A percentile compares a stretch with the other conserved stretches of the same genome.
These are phyloP conservation scores for Daucus carota DNA, from an alignment of 129 eudicot species.

Conservation along the genomic window DNA sequence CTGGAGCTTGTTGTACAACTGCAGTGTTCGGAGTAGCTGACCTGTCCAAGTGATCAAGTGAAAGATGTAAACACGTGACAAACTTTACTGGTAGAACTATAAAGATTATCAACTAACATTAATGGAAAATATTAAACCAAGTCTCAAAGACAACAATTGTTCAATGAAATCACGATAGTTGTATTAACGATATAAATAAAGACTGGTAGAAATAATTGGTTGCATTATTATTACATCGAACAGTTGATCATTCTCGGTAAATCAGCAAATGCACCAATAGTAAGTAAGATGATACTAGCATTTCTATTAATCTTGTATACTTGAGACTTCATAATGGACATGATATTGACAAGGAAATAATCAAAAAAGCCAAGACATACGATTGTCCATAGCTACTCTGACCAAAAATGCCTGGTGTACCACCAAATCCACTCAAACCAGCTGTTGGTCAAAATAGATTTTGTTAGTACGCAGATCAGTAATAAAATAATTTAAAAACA, in stretches of 20 bases:
- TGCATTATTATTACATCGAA: not conserved
- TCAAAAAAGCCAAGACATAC: slow-evolving; percentile 32
- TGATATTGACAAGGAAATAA: not conserved
- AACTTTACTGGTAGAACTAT: not conserved
- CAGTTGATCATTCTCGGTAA: not conserved
- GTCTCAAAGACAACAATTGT: not conserved
- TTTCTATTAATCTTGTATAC: no score
- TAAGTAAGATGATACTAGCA: not conserved
- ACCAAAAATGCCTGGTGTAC: slow-evolving; percentile 55
- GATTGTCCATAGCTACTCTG: slow-evolving; percentile 63
- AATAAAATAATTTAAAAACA: not conserved
- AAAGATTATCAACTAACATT: not conserved
- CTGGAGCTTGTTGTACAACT: slow-evolving; percentile 47
- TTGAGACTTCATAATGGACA: not conserved
- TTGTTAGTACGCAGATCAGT: slow-evolving; percentile 8
- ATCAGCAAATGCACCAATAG: not conserved
- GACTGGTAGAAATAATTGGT: not conserved
- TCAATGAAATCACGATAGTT: not conserved
- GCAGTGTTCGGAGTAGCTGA: slow-evolving; percentile 46
- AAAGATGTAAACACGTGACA: slow-evolving; percentile 8
- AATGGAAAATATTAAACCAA: not conserved
- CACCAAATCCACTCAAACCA: slow-evolving; percentile 47
- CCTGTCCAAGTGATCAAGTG: slow-evolving; percentile 30
- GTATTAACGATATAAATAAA: not conserved
- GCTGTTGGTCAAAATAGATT: slow-evolving; percentile 17